Percentiles rank a stretch among this genome's conserved stretches.
Conservation (phyloP, 2,329 filamentous ascomycete genomes). For the Paraconiothyrium sp. region DNA sequence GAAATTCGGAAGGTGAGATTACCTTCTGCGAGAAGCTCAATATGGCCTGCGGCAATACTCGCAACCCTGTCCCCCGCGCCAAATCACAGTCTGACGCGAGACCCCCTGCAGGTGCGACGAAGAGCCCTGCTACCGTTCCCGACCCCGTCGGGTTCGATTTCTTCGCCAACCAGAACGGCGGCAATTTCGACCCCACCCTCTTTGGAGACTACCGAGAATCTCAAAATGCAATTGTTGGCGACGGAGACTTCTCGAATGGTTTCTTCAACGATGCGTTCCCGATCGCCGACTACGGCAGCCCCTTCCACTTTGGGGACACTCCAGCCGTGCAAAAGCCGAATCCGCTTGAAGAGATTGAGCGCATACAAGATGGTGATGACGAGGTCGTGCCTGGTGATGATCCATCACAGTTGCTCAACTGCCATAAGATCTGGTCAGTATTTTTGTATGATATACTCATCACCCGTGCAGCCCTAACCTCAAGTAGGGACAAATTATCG, state of each 20-base stretch:
- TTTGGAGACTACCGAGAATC: constrained; percentile 94
- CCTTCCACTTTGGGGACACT: constrained; percentile 74
- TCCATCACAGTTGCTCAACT: constrained; percentile 75
- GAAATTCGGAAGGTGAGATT: constrained; percentile 61
- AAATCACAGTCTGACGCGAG: constrained; percentile 55
- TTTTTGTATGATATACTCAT: constrained; percentile 11
- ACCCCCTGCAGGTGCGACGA: constrained; percentile 49
- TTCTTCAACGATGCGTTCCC: constrained; percentile 82
- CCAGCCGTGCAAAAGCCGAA: constrained; percentile 63
- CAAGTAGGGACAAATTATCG: constrained; percentile 84
- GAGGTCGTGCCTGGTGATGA: constrained; percentile 68
- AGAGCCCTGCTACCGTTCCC: constrained; percentile 39
- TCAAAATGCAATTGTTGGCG: constrained; percentile 79
- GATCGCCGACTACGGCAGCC: constrained; percentile 77
- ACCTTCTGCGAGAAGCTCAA: constrained; percentile 66
- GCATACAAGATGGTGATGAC: constrained; percentile 76
- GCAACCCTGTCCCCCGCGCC: constrained; percentile 62
- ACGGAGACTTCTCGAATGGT: constrained; percentile 72
- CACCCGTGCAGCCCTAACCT: constrained; percentile 52
- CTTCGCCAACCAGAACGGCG: constrained; percentile 81
- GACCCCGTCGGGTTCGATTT: constrained; percentile 69
- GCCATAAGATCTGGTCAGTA: constrained; percentile 91
- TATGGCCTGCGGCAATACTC: constrained; percentile 64
- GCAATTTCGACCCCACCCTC: constrained; percentile 88
- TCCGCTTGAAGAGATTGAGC: constrained; percentile 81